Percentiles rank a stretch among this genome's conserved stretches.
phyloP scores from a whole-genome alignment of 73 alveolate species.

The Breviolum minutum region DNA sequence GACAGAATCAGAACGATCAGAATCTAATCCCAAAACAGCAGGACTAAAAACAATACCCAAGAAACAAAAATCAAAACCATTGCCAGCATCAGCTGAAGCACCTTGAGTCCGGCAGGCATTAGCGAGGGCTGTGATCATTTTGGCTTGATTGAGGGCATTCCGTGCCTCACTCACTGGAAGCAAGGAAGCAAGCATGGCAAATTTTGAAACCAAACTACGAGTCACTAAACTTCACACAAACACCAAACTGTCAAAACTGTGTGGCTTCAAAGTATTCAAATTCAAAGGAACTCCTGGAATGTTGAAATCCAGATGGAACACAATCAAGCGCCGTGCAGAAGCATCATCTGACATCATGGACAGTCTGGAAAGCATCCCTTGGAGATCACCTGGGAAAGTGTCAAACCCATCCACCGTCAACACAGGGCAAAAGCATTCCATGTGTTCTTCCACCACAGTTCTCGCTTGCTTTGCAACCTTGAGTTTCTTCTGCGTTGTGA shows the following conservation, averaged over 20 bases:
- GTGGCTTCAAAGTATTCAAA: neutral
- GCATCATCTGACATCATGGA: neutral
- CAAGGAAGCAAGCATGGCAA: too few species aligned
- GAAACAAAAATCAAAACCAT: neutral
- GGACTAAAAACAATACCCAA: neutral
- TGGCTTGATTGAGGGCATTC: neutral
- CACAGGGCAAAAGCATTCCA: neutral
- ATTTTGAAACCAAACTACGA: neutral
- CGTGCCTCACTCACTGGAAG: neutral
- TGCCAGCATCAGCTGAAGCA: neutral
- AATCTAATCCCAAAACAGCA: neutral
- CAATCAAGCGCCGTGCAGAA: neutral
- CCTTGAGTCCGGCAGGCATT: slow-evolving; percentile 9
- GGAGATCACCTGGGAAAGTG: slow-evolving; percentile 11
- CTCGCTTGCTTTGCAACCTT: neutral
- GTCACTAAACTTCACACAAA: too few species aligned
- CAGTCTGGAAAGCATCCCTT: too few species aligned
- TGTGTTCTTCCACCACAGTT: neutral
- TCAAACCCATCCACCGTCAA: neutral
- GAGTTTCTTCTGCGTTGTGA: neutral
- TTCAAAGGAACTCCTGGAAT: neutral
- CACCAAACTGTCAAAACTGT: neutral
- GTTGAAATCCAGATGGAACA: neutral
- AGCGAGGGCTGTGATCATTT: neutral
- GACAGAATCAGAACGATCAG: too few species aligned